Base-by-base conservation (phyloP, 2,329 filamentous ascomycete genomes). In the Endocalyx cinctus region DNA sequence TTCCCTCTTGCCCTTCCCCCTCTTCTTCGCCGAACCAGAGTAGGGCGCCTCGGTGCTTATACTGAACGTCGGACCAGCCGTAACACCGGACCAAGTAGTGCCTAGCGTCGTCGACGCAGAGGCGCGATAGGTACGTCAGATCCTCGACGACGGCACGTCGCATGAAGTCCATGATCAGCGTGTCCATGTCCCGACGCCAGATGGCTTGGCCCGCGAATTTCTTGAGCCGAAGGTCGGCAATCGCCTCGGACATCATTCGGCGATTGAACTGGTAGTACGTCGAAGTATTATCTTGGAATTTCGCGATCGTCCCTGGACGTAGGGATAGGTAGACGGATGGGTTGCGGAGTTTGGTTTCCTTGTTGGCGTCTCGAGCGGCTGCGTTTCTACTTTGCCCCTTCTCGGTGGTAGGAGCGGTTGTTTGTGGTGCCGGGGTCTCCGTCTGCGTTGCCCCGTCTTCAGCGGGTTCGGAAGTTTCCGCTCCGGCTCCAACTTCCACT, bases 111-210 rank as follows among this genome's bases (percentile, higher is more conserved):
- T 47, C 34, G 11, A 50, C 42, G 29, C 55, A 55, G 10, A 62
- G 41, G 1, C 38, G 33, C 1, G 59, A 52, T 3, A 70, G 43
- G 39, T 65, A 55, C 5, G 67, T 34, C 10, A 84, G 52, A 1
- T 67, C 56, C 14, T 72, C 62, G 2, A 65, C 57, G 13, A 71
- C 60, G 2, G 64, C 56, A 5, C 64, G 55, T 5, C 73, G 68
- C 57, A 80, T 60, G 37, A 70, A 56, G 5, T 63, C 53, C 4
- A 80, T 57, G 0, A 83, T 47, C 17, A 72, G 60, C 0, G 60
- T 54, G 20, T 69, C 62, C 76, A 82, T 83, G 43, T 79, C 74
- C 5, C 57, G 25, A 18, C 76, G 67, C 68, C 67, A 77, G 16
- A 62, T 54, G 7, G 58, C 54, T n/a, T 34, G 39, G 2, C 11